Evolutionary conservation across 2,329 filamentous ascomycete genomes (phyloP), one percentile per base, ranked within the genome.

Genomic region (Rugonectria rugulosa): DNA sequence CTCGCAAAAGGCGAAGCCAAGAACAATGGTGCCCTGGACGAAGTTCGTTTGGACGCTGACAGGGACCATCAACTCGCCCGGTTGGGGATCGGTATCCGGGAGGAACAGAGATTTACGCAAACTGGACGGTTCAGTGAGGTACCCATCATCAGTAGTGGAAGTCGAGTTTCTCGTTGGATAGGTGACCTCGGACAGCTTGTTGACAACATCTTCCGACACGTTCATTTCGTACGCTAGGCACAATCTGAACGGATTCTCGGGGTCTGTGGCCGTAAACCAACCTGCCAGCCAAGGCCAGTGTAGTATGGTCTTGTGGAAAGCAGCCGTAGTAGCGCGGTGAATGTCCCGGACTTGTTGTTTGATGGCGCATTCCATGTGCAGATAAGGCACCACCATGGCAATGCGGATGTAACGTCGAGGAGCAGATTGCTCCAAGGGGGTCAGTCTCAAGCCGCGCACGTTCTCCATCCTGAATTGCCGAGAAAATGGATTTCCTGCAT

Each of bases 1-100:
- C 23, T 61, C 43, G 26, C 57, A 58, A 27, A 66, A 56, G 4
- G 60, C 43, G 42, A 65, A 66, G 4, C 59, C 58, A 20, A 66
- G 29, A 27, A 63, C 34, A 9, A 64, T 5, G 8, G 34, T 20
- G 6, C 58, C 57, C 1, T 37, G 27, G 2, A 21, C 14, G 15
- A 63, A 32, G 4, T 34, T 49, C 36, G 55, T 15, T 26, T 40
- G 57, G 20, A 64, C 32, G 14, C 38, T 53, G 24, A 65, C 46
- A 7, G 61, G 61, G 3, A 45, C 26, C 12, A 55, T 55, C 11
- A 10, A 9, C 6, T 19, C 32, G 6, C 15, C 43, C 2, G 38
- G 5, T 2, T 27, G 27, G 23, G 51, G 45, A 17, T 46, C 56
- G 9, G 24, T 11, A 12, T 43, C 34, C 31, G 45, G 34, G 5